Conservation (phyloP, 2,329 filamentous ascomycete species). For the Talaromyces sp. region DNA sequence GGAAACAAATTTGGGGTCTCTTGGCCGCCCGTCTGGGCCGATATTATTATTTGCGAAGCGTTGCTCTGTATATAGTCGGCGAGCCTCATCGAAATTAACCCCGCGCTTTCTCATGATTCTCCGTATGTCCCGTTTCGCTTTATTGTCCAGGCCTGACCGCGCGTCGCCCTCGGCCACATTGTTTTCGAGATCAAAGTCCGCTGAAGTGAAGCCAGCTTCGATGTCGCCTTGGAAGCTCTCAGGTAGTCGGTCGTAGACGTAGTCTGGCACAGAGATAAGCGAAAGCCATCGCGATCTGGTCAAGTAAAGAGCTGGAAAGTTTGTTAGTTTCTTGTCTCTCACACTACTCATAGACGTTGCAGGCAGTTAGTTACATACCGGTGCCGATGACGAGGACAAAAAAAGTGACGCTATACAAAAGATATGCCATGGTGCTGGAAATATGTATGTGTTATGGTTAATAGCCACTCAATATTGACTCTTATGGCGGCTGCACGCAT, state of each 20-base stretch:
- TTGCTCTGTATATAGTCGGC: conserved; percentile 78
- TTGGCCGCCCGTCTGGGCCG: conserved; percentile 76
- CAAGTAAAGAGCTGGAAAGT: conserved; percentile 62
- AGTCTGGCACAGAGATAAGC: conserved; percentile 59
- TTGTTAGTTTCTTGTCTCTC: not conserved
- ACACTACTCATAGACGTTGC: no score
- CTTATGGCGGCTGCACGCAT: not conserved
- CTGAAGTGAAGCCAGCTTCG: conserved; percentile 77
- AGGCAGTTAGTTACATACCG: conserved; percentile 39
- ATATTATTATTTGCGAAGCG: conserved; percentile 84
- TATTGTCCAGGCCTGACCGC: conserved; percentile 73
- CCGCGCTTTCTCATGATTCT: conserved; percentile 83
- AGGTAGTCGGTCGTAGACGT: conserved; percentile 73
- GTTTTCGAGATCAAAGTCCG: conserved; percentile 72
- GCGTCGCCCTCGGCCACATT: conserved; percentile 78
- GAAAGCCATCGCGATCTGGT: conserved; percentile 74
- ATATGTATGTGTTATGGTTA: not conserved
- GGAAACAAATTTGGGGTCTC: conserved; percentile 92
- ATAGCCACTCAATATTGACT: not conserved
- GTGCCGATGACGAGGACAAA: conserved; percentile 66
- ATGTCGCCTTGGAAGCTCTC: conserved; percentile 75
- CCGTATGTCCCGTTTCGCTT: conserved; percentile 74
- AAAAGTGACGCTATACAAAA: conserved; percentile 73
- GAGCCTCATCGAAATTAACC: conserved; percentile 85
- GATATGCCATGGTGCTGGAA: conserved; percentile 62